These are phyloP conservation scores for Kodamaea arcana DNA, from an alignment of 1,139 yeast genomes.

Conservation along the genomic window DNA sequence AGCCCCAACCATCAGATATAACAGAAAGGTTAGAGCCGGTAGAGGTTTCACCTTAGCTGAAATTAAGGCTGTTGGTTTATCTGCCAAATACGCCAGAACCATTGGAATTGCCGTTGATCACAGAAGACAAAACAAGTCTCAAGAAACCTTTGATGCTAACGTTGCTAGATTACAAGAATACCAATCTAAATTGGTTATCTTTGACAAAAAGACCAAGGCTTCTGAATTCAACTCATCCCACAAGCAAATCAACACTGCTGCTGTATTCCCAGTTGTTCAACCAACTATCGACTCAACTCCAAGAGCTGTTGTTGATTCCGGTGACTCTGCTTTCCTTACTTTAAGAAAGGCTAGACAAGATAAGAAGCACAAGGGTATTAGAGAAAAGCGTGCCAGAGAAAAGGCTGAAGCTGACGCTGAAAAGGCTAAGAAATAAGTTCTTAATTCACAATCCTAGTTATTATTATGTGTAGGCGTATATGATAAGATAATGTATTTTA, in stretches of 20 bases:
- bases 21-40: constrained; percentile 99
- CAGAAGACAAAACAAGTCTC: constrained; percentile 99
- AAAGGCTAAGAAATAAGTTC: constrained; percentile 78
- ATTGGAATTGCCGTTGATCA: constrained; percentile 98
- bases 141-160: constrained; percentile 91
- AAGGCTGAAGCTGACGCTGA: constrained; percentile 99
- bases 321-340: constrained; percentile 91
- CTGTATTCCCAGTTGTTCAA: constrained; percentile 91
- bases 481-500: constrained; percentile 1
- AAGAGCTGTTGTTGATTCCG: constrained; percentile 85
- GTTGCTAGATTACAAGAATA: constrained; percentile 96
- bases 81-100: constrained; percentile 96
- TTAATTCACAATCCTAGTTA: constrained; percentile 5
- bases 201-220: constrained; percentile 83
- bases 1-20: constrained; percentile 97
- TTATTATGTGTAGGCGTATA: neutral
- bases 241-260: constrained; percentile 74
- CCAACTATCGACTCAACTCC: constrained; percentile 67
- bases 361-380: constrained; percentile 90
- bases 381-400: constrained; percentile 96
- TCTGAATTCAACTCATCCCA: constrained; percentile 65
- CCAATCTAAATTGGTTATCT: constrained; percentile 91
- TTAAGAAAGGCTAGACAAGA: constrained; percentile 93
- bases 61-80: constrained; percentile 95
- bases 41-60: constrained; percentile 99